Base-by-base conservation (phyloP, 495 filamentous ascomycete genomes). In the Aspergillus cavernicola region DNA sequence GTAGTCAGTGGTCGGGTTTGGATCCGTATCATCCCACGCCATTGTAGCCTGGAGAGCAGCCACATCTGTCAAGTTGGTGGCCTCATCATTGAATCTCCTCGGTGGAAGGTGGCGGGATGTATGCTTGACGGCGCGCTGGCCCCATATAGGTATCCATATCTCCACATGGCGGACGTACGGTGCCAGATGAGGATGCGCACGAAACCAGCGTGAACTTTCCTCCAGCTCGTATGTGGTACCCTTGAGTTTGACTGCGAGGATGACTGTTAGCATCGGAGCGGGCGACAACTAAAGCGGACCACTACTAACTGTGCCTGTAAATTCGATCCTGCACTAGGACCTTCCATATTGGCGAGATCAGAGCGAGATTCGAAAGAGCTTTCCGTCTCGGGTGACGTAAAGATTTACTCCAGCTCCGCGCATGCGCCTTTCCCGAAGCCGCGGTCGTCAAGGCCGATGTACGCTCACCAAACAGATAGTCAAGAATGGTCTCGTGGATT, bases 131-230 rank as follows among this genome's bases (percentile, higher is more conserved):
- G 73, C 69, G 37, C 77, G 70, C 13, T 75, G 73, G 16, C 85
- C 82, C 74, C 85, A 88, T 24, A 88, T 82, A 6, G 86, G 86
- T 41, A 89, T 82, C 81, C 85, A 88, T 15, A 87, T 73, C 61
- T 90, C 85, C 50, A 88, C 75, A 62, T 89, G 85, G 43, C 84
- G 83, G 49, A 89, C 82, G 45, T 87, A 81, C 3, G 65, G 50
- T 26, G 76, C 70, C 4, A 90, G 74, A 56, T 87, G 81, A 18
- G 78, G 72, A 44, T 85, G 75, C 12, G 62, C 55, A 9, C 66
- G 57, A 49, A 90, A 87, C 75, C 82, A 88, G 16, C 63, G 57
- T 53, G 73, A 70, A 7, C 82, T 77, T 36, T 78, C 72, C 9
- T 74, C 65, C 38, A 87, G 64, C 11, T 76, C 83, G 1, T 76